A percentile compares a stretch with the other conserved stretches of the same genome.
Evolutionary conservation across 805 yeast genomes (phyloP).

Genomic region (Ascoidea tarda): DNA sequence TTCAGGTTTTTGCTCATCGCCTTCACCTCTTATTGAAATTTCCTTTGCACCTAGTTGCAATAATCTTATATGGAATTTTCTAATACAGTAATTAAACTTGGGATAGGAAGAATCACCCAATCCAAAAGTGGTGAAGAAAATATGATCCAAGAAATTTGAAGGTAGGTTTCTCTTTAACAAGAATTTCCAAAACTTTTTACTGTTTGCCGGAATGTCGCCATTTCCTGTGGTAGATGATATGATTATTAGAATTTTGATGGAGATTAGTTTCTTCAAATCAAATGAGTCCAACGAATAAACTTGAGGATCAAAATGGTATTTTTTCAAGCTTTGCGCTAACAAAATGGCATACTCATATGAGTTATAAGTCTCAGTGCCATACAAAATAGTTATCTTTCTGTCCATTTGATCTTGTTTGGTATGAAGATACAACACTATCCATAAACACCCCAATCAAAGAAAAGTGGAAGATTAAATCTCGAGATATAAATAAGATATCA

Average conservation of each 20-base stretch:
- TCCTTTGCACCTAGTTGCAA: conserved; percentile 73
- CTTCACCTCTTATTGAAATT: conserved; percentile 64
- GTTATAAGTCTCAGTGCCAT: conserved; percentile 91
- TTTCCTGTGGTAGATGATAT: conserved; percentile 90
- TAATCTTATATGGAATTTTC: conserved; percentile 67
- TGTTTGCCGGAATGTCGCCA: conserved; percentile 81
- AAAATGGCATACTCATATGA: conserved; percentile 72
- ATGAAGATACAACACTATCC: too few species aligned
- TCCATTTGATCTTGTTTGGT: too few species aligned
- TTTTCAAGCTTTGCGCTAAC: conserved; percentile 39
- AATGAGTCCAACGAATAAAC: conserved; percentile 46
- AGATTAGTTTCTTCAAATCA: conserved; percentile 36
- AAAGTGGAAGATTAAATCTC: too few species aligned
- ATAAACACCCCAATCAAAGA: too few species aligned
- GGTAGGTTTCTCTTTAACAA: conserved; percentile 56
- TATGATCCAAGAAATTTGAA: conserved; percentile 40
- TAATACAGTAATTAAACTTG: conserved; percentile 75
- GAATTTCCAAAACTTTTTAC: conserved; percentile 59
- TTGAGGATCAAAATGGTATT: conserved; percentile 33
- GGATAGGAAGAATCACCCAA: conserved; percentile 91
- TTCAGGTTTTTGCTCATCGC: conserved; percentile 73
- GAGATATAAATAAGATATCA: too few species aligned
- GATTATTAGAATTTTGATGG: conserved; percentile 33
- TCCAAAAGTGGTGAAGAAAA: conserved; percentile 66
- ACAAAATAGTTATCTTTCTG: conserved; percentile 40